Evolutionary conservation across 352 stramenopile genomes (phyloP).

Genomic region (Albugo candida): DNA sequence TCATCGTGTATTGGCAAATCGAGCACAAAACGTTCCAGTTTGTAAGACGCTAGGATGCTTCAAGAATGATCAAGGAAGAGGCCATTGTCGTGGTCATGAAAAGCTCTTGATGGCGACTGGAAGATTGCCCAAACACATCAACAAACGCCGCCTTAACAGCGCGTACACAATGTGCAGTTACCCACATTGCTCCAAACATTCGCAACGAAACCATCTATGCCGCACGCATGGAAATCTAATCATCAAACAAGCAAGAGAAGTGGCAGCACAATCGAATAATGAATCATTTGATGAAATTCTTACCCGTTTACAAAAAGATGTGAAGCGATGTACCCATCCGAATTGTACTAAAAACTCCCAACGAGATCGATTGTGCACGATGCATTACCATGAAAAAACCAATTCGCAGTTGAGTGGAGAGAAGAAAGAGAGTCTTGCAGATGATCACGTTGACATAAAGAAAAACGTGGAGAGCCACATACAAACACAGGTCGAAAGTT

Average conservation of each 20-base stretch:
- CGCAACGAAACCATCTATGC: constrained; percentile 64
- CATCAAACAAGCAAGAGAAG: constrained; percentile 48
- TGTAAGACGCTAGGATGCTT: constrained; percentile 61
- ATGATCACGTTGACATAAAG: constrained; percentile 8
- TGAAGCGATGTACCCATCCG: constrained; percentile 51
- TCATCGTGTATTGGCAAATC: constrained; percentile 31
- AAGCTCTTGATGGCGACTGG: constrained; percentile 74
- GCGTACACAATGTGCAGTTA: constrained; percentile 81
- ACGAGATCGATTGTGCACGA: constrained; percentile 61
- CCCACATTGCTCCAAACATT: constrained; percentile 64
- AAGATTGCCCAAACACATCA: constrained; percentile 46
- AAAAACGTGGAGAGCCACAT: neutral
- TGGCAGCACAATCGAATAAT: constrained; percentile 19
- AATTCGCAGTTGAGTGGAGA: constrained; percentile 19
- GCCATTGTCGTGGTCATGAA: constrained; percentile 67
- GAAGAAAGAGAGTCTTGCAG: constrained; percentile 2
- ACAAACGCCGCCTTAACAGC: constrained; percentile 71
- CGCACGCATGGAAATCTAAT: constrained; percentile 71
- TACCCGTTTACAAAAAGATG: constrained; percentile 43
- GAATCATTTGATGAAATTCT: constrained; percentile 62
- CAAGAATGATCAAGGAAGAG: constrained; percentile 76
- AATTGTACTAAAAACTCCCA: constrained; percentile 77
- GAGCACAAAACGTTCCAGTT: constrained; percentile 57
- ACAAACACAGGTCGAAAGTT: neutral
- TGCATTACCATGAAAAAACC: constrained; percentile 62